Percentiles rank a stretch among this genome's conserved stretches.
Evolutionary conservation across 352 stramenopile species (phyloP).

Genomic region (Phytophthora crassamura): DNA sequence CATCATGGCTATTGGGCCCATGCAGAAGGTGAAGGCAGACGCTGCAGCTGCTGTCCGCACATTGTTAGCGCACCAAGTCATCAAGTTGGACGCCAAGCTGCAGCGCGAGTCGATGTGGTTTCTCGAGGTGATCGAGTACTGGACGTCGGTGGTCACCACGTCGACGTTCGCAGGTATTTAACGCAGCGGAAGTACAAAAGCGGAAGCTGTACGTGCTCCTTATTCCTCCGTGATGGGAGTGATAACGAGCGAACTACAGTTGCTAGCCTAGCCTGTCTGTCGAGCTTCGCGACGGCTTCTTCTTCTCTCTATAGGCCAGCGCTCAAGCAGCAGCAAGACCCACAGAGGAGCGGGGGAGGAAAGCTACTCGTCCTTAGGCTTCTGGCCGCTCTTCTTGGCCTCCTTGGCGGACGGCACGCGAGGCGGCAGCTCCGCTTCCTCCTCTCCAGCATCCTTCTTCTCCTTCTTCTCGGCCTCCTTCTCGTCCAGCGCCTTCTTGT

Average conservation of each 20-base stretch:
- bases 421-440: conserved; percentile 29
- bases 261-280: conserved; percentile 12
- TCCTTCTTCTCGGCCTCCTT: conserved; percentile 33
- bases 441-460: conserved; percentile 1
- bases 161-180: conserved; percentile 7
- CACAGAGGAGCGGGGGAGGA: conserved; percentile 15
- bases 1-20: conserved; percentile 81
- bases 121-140: conserved; percentile 80
- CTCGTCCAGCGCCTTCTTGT: conserved; percentile 52
- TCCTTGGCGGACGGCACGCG: conserved; percentile 34
- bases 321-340: conserved; percentile 30
- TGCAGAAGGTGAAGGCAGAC: conserved; percentile 47
- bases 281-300: conserved; percentile 8
- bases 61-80: conserved; percentile 67
- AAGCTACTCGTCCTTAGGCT: conserved; percentile 62
- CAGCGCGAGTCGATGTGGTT: conserved; percentile 76
- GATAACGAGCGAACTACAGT: conserved; percentile 28
- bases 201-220: conserved; percentile 34
- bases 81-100: conserved; percentile 58
- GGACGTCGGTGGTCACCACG: conserved; percentile 46
- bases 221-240: conserved; percentile 40
- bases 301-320: conserved; percentile 40
- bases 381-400: conserved; percentile 46
- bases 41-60: conserved; percentile 17
- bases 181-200: conserved; percentile 11